Conservation (phyloP, 2,329 filamentous ascomycete genomes). For the Aspergillus sp. region DNA sequence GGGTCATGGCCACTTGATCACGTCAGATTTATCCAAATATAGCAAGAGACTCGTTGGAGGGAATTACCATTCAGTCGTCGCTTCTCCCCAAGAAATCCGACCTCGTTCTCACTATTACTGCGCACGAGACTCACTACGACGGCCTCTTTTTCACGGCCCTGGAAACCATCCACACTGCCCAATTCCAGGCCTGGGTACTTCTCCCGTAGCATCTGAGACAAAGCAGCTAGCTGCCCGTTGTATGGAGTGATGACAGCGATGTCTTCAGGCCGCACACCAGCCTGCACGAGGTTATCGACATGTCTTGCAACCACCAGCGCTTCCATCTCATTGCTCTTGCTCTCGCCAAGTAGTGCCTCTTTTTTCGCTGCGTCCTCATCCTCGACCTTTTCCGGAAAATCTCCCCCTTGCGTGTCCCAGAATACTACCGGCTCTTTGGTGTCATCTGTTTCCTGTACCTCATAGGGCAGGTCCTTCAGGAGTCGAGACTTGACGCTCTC, state of each 20-base stretch:
- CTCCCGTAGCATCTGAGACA: conserved; percentile 76
- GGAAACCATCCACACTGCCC: conserved; percentile 96
- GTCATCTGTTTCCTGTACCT: conserved; percentile 77
- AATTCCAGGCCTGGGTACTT: conserved; percentile 81
- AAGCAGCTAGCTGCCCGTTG: conserved; percentile 83
- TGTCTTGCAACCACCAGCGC: conserved; percentile 77
- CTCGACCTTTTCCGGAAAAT: conserved; percentile 80
- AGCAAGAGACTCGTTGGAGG: not conserved
- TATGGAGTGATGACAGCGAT: conserved; percentile 96
- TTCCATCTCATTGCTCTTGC: conserved; percentile 91
- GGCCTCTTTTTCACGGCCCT: conserved; percentile 95
- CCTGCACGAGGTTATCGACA: conserved; percentile 70
- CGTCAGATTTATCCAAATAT: not conserved
- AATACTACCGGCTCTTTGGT: conserved; percentile 86
- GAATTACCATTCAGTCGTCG: conserved; percentile 81
- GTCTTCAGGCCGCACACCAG: conserved; percentile 77
- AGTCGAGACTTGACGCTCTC: conserved; percentile 74
- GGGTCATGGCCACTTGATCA: conserved; percentile 84
- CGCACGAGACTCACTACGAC: conserved; percentile 91
- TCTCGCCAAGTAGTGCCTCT: conserved; percentile 62
- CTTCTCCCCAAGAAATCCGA: conserved; percentile 92
- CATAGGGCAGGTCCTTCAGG: conserved; percentile 75
- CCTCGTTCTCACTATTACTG: conserved; percentile 82
- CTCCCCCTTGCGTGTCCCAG: conserved; percentile 93
- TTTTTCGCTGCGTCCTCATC: conserved; percentile 63